These are phyloP conservation scores for Mycena rosella DNA, from an alignment of 768 basidiomycete species.

Conservation along the genomic window DNA sequence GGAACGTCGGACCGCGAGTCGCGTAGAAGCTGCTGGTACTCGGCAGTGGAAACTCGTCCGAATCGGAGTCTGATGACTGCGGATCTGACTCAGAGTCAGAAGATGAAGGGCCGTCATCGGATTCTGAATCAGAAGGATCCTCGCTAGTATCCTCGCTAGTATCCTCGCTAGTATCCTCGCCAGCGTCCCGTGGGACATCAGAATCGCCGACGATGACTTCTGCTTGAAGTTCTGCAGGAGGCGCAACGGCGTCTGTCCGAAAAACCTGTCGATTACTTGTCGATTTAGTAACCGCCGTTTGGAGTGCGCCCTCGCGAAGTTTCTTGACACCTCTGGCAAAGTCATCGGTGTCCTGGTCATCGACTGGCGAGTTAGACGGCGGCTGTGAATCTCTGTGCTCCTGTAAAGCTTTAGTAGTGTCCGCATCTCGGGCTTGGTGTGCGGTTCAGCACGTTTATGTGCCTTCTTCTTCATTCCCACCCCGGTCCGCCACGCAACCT, in stretches of 20 bases:
- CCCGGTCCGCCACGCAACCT: conserved; percentile 43
- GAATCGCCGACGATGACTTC: background rate
- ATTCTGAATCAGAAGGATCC: no score
- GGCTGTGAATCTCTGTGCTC: conserved; percentile 37
- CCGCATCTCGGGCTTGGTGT: conserved; percentile 34
- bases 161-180: background rate
- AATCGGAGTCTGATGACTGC: background rate
- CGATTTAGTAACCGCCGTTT: conserved; percentile 20
- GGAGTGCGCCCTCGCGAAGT: conserved; percentile 29
- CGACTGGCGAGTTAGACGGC: conserved; percentile 35
- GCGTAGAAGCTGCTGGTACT: background rate
- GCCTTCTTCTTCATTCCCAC: conserved; percentile 38
- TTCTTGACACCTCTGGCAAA: conserved; percentile 31
- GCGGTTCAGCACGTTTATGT: conserved; percentile 41
- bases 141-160: background rate
- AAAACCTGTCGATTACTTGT: background rate
- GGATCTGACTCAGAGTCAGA: background rate
- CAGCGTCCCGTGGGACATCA: background rate
- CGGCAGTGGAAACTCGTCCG: background rate
- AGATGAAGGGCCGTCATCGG: no score
- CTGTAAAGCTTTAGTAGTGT: conserved; percentile 39
- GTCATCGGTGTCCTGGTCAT: conserved; percentile 33
- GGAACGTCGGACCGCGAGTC: background rate
- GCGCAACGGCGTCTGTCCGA: background rate
- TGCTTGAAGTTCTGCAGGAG: background rate